phyloP scores from a whole-genome alignment of 306 rosid species.

The Cicer judaicum region DNA sequence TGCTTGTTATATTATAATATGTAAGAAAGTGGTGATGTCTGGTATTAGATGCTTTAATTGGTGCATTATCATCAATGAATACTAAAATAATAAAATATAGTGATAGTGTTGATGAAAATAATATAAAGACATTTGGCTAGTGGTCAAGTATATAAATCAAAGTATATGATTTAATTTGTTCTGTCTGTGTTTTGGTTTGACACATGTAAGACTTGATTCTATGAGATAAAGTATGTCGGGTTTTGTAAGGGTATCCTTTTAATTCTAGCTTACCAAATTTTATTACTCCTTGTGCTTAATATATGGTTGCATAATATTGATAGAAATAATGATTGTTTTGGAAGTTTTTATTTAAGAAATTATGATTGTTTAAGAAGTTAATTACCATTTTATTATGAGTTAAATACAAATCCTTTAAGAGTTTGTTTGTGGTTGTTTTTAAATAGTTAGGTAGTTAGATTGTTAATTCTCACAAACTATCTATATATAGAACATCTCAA shows the following conservation, averaged over 20 bases:
- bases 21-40: neutral
- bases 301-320: no score
- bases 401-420: no score
- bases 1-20: slow-evolving; percentile 24
- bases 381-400: no score
- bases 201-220: slow-evolving; percentile 39
- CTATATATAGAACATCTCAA: no score
- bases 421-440: no score
- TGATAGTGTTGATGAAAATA: neutral
- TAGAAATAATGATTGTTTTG: no score
- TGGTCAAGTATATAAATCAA: neutral
- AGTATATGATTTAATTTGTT: slow-evolving; percentile 7
- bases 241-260: neutral
- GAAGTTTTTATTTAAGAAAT: no score
- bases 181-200: slow-evolving; percentile 14
- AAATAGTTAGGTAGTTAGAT: no score
- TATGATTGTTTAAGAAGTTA: no score
- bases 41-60: slow-evolving; percentile 47
- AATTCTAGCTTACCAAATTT: neutral
- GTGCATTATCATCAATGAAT: slow-evolving; percentile 23
- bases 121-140: neutral
- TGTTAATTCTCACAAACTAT: no score
- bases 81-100: neutral
- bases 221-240: neutral
- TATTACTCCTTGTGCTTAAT: no score